These are phyloP conservation scores for Carex kokanica DNA, from an alignment of 176 grass and related monocot genomes.

Conservation along the genomic window DNA sequence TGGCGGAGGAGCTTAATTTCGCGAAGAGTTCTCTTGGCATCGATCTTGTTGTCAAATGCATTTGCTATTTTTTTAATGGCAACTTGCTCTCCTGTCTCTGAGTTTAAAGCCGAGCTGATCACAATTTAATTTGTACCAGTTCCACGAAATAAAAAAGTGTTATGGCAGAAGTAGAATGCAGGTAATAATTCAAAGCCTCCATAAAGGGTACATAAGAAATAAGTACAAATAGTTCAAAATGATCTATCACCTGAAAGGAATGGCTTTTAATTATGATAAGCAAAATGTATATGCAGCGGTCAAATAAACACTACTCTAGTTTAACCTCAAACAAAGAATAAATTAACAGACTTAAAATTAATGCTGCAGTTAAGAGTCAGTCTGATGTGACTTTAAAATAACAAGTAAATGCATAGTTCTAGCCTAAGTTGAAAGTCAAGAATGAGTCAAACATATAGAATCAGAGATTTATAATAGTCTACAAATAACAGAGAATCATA, in stretches of 20 bases:
- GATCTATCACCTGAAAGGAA: neutral
- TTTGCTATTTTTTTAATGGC: conserved; percentile 99
- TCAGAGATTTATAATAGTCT: neutral
- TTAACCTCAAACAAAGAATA: conserved; percentile 1
- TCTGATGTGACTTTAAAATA: neutral
- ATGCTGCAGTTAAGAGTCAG: neutral
- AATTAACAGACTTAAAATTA: neutral
- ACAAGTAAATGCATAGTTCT: conserved; percentile 1
- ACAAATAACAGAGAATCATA: neutral
- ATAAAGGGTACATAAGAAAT: neutral
- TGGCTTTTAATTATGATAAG: neutral
- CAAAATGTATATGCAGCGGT: neutral
- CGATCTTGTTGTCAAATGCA: conserved; percentile 98
- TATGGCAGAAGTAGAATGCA: neutral
- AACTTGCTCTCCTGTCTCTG: conserved; percentile 91
- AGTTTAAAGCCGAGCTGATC: conserved; percentile 82
- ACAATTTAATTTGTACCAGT: neutral
- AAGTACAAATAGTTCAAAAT: neutral
- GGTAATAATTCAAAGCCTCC: neutral
- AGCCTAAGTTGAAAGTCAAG: conserved; percentile 1
- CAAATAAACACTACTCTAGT: neutral
- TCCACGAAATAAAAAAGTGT: neutral
- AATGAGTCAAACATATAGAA: neutral
- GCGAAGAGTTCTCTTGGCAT: conserved; percentile 94
- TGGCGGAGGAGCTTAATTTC: conserved; percentile 99